These are phyloP conservation scores for Mortierella sp. DNA, from an alignment of 371 early-diverging fungal species.

Conservation along the genomic window DNA sequence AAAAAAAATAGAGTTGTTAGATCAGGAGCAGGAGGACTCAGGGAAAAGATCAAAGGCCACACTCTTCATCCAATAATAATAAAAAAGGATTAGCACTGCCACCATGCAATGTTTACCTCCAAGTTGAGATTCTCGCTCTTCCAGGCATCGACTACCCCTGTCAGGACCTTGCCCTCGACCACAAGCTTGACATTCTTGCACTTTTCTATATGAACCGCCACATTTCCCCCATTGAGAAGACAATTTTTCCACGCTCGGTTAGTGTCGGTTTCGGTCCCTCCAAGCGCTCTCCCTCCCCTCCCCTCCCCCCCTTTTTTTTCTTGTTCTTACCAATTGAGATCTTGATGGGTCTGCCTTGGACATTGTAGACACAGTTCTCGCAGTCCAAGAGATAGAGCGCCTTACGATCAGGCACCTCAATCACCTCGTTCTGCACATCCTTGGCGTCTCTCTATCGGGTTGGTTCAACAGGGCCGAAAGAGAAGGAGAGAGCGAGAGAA, in stretches of 20 bases:
- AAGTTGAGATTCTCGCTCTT: slow-evolving; percentile 33
- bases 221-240: background rate
- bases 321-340: slow-evolving; percentile 35
- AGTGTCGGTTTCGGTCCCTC: too few species aligned
- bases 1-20: background rate
- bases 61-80: background rate
- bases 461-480: background rate
- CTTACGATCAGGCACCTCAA: slow-evolving; percentile 35
- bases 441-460: slow-evolving; percentile 21
- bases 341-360: slow-evolving; percentile 46
- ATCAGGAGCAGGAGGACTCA: too few species aligned
- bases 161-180: slow-evolving; percentile 48
- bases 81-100: background rate
- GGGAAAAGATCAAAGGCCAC: too few species aligned
- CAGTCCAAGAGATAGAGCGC: slow-evolving; percentile 40
- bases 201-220: slow-evolving; percentile 13
- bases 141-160: slow-evolving; percentile 42
- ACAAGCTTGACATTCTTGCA: slow-evolving; percentile 45
- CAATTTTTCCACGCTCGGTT: too few species aligned
- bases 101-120: slow-evolving; percentile 18
- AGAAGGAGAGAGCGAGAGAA: background rate
- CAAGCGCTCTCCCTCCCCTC: too few species aligned
- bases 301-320: too few species aligned
- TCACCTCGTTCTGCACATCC: slow-evolving; percentile 9
- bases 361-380: slow-evolving; percentile 35